These are phyloP conservation scores for Magnolia kwangsiensis DNA, from an alignment of 164 flowering plant genomes.

Conservation along the genomic window DNA sequence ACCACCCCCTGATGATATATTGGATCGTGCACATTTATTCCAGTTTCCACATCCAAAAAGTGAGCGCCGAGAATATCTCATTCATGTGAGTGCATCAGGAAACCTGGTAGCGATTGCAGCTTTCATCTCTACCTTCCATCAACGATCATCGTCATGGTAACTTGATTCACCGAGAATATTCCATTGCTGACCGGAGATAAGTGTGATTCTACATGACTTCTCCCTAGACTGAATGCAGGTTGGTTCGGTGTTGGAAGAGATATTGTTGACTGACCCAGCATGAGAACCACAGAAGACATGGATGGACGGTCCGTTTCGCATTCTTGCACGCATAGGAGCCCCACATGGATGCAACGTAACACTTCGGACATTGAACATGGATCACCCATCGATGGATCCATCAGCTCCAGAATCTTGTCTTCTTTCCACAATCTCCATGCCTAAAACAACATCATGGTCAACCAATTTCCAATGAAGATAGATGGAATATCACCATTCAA, in stretches of 20 bases:
- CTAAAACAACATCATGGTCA: background rate
- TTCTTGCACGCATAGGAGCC: slow-evolving; percentile 16
- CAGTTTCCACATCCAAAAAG: too few relatives aligned
- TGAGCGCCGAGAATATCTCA: too few relatives aligned
- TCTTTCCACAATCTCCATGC: slow-evolving; percentile 14
- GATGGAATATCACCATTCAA: too few relatives aligned
- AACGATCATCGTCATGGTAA: background rate
- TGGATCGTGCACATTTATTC: too few relatives aligned
- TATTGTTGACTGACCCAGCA: slow-evolving; percentile 4
- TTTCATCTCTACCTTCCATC: too few relatives aligned
- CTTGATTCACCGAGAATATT: background rate
- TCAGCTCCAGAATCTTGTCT: slow-evolving; percentile 2
- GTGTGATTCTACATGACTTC: background rate
- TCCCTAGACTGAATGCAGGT: slow-evolving; percentile 1
- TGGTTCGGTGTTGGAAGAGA: slow-evolving; percentile 17
- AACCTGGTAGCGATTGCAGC: too few relatives aligned
- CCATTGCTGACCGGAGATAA: background rate
- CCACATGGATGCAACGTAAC: slow-evolving; percentile 13
- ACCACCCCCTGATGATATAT: too few relatives aligned
- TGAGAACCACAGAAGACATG: slow-evolving; percentile 1
- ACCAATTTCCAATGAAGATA: background rate
- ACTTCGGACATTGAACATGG: background rate
- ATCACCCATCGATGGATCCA: background rate
- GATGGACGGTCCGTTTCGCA: slow-evolving; percentile 5
- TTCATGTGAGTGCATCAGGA: too few relatives aligned